phyloP scores from a whole-genome alignment of 352 stramenopile species.

The Hyaloperonospora arabidopsidis region DNA sequence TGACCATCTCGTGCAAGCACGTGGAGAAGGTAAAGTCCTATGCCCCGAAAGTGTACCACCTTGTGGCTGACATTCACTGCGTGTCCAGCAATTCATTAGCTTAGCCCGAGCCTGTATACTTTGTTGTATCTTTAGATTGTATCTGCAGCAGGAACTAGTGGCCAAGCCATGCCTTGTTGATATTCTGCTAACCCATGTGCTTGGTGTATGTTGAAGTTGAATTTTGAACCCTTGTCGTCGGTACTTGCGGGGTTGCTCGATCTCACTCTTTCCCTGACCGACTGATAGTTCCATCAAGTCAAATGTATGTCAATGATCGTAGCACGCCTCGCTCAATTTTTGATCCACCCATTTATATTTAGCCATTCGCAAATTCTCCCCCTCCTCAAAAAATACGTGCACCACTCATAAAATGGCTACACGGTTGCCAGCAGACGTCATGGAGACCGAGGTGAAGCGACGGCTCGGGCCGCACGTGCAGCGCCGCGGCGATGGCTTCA shows the following conservation, averaged over 20 bases:
- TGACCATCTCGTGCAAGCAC: constrained; percentile 75
- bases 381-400: not conserved
- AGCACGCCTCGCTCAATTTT: constrained; percentile 11
- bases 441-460: constrained; percentile 24
- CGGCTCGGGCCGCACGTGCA: constrained; percentile 20
- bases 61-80: constrained; percentile 81
- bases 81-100: constrained; percentile 6
- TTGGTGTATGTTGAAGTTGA: too few species aligned
- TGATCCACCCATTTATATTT: constrained; percentile 18
- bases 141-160: too few species aligned
- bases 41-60: constrained; percentile 84
- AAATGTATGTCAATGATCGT: constrained; percentile 11
- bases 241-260: too few species aligned
- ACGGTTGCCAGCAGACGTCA: constrained; percentile 13
- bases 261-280: too few species aligned
- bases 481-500: constrained; percentile 34
- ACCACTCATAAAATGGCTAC: constrained; percentile 20
- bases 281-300: constrained; percentile 1
- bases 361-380: constrained; percentile 20
- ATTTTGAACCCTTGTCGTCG: too few species aligned
- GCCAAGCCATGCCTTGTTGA: too few species aligned
- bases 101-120: not conserved
- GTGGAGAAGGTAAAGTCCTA: constrained; percentile 90
- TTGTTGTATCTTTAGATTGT: too few species aligned
- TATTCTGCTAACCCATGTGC: too few species aligned